Conservation (phyloP, 495 filamentous ascomycete species). For the Tuber umbilicatum region DNA sequence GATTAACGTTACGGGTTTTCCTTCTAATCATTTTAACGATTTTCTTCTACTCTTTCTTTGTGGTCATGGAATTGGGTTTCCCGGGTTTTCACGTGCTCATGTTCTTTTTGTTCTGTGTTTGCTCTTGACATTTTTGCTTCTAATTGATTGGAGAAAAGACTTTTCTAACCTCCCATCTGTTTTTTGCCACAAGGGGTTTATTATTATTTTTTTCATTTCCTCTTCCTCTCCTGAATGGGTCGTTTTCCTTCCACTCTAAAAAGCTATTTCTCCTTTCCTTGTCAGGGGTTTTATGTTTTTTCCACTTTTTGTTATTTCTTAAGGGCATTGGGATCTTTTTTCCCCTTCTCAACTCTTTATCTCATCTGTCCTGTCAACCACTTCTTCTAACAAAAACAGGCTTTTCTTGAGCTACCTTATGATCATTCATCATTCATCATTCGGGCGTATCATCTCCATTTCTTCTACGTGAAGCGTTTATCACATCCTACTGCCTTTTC, state of each 20-base stretch:
- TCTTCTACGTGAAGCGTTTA: background rate
- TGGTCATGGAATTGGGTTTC: conserved; percentile 6
- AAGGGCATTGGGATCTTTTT: background rate
- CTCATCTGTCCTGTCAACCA: background rate
- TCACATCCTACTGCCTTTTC: background rate
- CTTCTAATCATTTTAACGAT: background rate
- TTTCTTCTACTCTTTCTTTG: conserved; percentile 5
- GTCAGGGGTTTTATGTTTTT: background rate
- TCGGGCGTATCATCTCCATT: background rate
- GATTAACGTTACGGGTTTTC: conserved; percentile 3
- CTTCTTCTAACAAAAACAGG: conserved; percentile 1
- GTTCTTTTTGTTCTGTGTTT: background rate
- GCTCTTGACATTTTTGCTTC: conserved; percentile 1
- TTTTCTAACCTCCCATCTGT: background rate
- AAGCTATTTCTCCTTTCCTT: background rate
- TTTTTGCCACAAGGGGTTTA: background rate
- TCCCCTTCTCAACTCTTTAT: background rate
- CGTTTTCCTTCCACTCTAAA: background rate
- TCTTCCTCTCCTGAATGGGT: background rate
- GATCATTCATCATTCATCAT: background rate
- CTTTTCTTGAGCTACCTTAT: background rate
- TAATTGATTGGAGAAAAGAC: background rate
- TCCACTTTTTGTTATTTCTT: background rate
- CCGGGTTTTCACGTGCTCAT: background rate
- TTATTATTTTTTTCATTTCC: background rate